These are phyloP conservation scores for Sapria himalayana DNA, from an alignment of 345 rosid species.

Conservation along the genomic window DNA sequence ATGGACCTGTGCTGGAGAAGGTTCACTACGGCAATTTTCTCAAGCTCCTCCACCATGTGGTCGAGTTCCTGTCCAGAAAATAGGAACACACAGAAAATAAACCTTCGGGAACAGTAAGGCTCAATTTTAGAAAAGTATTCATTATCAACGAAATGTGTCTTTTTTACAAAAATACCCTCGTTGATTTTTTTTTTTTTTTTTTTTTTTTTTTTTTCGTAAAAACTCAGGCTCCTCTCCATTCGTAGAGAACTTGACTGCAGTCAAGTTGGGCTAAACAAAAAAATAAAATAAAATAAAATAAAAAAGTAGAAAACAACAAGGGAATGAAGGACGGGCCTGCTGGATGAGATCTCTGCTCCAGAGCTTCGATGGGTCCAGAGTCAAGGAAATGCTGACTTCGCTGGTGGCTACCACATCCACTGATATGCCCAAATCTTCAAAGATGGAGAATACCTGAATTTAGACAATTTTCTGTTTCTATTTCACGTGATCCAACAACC, in stretches of 20 bases:
- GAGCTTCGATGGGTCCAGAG: constrained; percentile 85
- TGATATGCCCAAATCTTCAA: constrained; percentile 87
- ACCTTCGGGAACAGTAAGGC: not conserved
- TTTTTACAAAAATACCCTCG: too few relatives aligned
- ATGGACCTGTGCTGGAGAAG: constrained; percentile 77
- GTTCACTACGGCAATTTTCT: constrained; percentile 83
- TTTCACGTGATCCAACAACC: not conserved
- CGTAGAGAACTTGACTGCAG: too few relatives aligned
- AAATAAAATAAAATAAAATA: not conserved
- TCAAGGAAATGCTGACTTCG: constrained; percentile 97
- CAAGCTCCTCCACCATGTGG: constrained; percentile 91
- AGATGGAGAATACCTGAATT: constrained; percentile 75
- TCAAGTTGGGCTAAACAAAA: too few relatives aligned
- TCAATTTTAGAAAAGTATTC: not conserved
- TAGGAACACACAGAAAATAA: not conserved
- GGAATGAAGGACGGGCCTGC: constrained; percentile 38
- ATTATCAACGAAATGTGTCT: too few relatives aligned
- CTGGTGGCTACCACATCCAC: constrained; percentile 99
- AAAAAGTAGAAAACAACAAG: too few relatives aligned
- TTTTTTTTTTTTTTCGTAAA: too few relatives aligned
- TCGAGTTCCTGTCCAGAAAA: constrained; percentile 62
- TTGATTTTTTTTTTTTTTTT: too few relatives aligned
- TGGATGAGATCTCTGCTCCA: constrained; percentile 97
- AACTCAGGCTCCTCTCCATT: too few relatives aligned
- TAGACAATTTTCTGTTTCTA: too few relatives aligned